These are phyloP conservation scores for Cladosporium oxysporum DNA, from an alignment of 2,329 filamentous ascomycete genomes.

Conservation along the genomic window DNA sequence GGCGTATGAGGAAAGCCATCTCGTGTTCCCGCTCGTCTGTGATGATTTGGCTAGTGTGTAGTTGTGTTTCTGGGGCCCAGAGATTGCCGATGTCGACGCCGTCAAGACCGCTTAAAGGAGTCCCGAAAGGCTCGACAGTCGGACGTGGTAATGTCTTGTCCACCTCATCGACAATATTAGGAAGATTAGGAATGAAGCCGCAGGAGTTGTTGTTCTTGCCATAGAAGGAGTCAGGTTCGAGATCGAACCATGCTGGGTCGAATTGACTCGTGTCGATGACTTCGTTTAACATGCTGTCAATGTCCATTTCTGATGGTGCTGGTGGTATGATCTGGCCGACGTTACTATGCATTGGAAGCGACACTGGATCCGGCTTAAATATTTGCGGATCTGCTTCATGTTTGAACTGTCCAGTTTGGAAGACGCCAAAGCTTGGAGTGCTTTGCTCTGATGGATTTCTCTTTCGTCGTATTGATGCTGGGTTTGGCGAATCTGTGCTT, in stretches of 20 bases:
- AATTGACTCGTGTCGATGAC: conserved; percentile 26
- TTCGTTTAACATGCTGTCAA: conserved; percentile 19
- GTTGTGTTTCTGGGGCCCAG: conserved; percentile 35
- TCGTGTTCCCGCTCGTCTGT: conserved; percentile 52
- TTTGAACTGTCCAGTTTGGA: not conserved
- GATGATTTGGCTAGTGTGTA: conserved; percentile 37
- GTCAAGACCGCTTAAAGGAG: conserved; percentile 9
- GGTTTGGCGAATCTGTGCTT: conserved; percentile 14
- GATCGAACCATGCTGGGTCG: conserved; percentile 36
- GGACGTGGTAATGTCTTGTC: conserved; percentile 24
- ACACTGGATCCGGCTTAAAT: conserved; percentile 11
- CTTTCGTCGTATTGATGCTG: not conserved
- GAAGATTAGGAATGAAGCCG: conserved; percentile 36
- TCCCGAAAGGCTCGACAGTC: conserved; percentile 13
- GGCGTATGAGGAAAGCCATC: conserved; percentile 60
- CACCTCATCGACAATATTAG: conserved; percentile 37
- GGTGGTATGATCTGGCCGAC: not conserved
- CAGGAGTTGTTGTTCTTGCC: conserved; percentile 34
- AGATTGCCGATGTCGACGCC: conserved; percentile 23
- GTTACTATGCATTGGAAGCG: not conserved
- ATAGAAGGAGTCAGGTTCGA: conserved; percentile 35
- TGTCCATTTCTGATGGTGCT: conserved; percentile 15
- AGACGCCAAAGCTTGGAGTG: conserved; percentile 12
- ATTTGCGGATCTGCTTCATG: conserved; percentile 2
- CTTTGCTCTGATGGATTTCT: conserved; percentile 15